Conservation (phyloP, 2,329 filamentous ascomycete species). For the Diaporthe ampelina region DNA sequence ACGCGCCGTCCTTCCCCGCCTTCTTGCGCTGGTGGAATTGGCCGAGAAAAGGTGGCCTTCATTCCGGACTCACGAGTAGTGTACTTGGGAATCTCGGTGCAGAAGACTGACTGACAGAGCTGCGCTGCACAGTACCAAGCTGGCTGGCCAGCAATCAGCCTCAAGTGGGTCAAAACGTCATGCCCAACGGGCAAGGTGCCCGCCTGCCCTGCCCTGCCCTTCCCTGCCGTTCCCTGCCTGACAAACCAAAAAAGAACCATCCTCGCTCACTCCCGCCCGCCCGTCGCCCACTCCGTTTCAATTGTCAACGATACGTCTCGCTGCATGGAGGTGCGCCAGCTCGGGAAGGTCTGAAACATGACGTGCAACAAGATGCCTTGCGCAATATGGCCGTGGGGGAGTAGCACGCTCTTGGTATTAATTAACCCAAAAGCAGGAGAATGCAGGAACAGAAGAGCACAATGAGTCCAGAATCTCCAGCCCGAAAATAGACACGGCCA, state of each 20-base stretch:
- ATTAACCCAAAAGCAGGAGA: not conserved
- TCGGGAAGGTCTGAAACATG: conserved; percentile 29
- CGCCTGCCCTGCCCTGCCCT: not conserved
- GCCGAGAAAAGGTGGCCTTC: not conserved
- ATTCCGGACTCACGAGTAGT: not conserved
- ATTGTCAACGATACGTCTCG: conserved; percentile 26
- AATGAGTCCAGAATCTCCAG: too few species aligned
- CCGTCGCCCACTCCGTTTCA: conserved; percentile 18
- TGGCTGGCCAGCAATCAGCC: not conserved
- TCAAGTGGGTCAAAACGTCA: conserved; percentile 30
- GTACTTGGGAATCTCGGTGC: not conserved
- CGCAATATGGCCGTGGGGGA: not conserved
- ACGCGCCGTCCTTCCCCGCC: not conserved
- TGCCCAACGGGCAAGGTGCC: conserved; percentile 11
- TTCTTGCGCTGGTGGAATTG: too few species aligned
- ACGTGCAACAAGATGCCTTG: conserved; percentile 23
- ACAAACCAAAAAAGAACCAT: not conserved
- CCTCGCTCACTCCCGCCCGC: conserved; percentile 19
- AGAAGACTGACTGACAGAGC: not conserved
- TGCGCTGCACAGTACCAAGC: not conserved
- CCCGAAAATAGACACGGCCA: not conserved
- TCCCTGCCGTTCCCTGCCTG: too few species aligned
- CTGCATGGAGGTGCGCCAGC: conserved; percentile 5
- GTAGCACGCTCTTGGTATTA: not conserved
- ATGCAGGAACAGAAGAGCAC: not conserved